phyloP scores from a whole-genome alignment of 1,284 basidiomycete species.

The Schizopora paradoxa region DNA sequence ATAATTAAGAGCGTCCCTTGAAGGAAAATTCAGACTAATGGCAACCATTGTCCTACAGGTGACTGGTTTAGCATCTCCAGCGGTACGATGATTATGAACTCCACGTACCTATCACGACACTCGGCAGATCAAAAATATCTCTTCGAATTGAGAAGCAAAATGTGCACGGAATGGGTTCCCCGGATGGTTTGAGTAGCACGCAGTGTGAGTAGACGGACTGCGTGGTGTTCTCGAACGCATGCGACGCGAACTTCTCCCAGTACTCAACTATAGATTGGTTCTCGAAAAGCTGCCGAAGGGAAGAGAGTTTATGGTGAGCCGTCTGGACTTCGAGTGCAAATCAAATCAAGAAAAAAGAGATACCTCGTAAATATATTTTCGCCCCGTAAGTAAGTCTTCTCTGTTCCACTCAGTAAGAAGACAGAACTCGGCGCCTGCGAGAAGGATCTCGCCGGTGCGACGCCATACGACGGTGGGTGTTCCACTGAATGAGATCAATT shows the following conservation, averaged over 20 bases:
- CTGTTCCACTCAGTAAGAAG: conserved; percentile 87
- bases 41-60: conserved; percentile 74
- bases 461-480: conserved; percentile 99
- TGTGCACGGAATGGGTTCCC: conserved; percentile 79
- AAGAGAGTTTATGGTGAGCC: conserved; percentile 13
- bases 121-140: conserved; percentile 85
- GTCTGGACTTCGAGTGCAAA: conserved; percentile 6
- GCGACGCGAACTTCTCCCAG: conserved; percentile 91
- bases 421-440: conserved; percentile 95
- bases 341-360: neutral
- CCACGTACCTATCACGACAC: conserved; percentile 75
- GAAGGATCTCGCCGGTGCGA: conserved; percentile 94
- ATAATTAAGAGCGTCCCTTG: too few species aligned
- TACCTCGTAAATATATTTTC: conserved; percentile 90
- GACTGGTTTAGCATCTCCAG: too few species aligned
- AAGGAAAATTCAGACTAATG: conserved; percentile 46
- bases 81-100: too few species aligned
- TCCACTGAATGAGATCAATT: conserved; percentile 93
- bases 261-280: conserved; percentile 90
- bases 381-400: conserved; percentile 73
- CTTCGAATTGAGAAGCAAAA: conserved; percentile 92
- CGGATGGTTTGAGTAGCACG: conserved; percentile 76
- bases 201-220: conserved; percentile 93
- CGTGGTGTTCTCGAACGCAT: conserved; percentile 94
- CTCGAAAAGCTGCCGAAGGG: conserved; percentile 63